Conservation (phyloP, 2,329 filamentous ascomycete species). For the Rhinocladiella similis region DNA sequence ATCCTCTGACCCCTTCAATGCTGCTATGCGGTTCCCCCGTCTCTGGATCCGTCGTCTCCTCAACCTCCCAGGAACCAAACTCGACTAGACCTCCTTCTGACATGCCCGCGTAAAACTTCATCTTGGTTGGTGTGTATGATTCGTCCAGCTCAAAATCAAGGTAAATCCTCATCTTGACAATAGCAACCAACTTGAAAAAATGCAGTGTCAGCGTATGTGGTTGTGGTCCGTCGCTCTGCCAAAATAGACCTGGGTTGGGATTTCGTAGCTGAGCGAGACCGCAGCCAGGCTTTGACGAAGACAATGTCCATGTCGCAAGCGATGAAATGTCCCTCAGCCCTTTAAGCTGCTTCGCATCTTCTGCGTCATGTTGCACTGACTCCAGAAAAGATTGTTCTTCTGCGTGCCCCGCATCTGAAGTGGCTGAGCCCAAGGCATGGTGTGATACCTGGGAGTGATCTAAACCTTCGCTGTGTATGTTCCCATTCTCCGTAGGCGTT, state of each 20-base stretch:
- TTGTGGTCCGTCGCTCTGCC: slow-evolving; percentile 67
- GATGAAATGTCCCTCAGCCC: slow-evolving; percentile 63
- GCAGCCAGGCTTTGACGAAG: slow-evolving; percentile 62
- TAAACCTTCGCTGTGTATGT: slow-evolving; percentile 8
- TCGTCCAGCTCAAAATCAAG: slow-evolving; percentile 93
- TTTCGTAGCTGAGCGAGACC: slow-evolving; percentile 60
- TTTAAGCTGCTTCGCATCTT: slow-evolving; percentile 26
- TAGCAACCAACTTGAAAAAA: slow-evolving; percentile 56
- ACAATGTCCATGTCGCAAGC: slow-evolving; percentile 66
- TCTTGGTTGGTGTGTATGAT: slow-evolving; percentile 93
- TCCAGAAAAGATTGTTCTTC: slow-evolving; percentile 27
- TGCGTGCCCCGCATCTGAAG: slow-evolving; percentile 19
- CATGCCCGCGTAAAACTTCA: slow-evolving; percentile 84
- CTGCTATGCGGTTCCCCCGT: slow-evolving; percentile 28
- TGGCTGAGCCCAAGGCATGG: slow-evolving; percentile 13
- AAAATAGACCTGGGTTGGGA: slow-evolving; percentile 58
- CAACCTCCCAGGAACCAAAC: slow-evolving; percentile 77
- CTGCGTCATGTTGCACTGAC: slow-evolving; percentile 25
- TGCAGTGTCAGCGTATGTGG: slow-evolving; percentile 64
- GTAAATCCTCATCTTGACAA: slow-evolving; percentile 55
- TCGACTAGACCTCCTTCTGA: slow-evolving; percentile 89
- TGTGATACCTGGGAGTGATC: slow-evolving; percentile 23
- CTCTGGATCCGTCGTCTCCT: slow-evolving; percentile 55
- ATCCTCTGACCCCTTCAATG: slow-evolving; percentile 59
- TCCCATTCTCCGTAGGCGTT: slow-evolving; percentile 19